Evolutionary conservation across 208 protist genomes (phyloP).

Genomic region (Acanthamoeba healyi): DNA sequence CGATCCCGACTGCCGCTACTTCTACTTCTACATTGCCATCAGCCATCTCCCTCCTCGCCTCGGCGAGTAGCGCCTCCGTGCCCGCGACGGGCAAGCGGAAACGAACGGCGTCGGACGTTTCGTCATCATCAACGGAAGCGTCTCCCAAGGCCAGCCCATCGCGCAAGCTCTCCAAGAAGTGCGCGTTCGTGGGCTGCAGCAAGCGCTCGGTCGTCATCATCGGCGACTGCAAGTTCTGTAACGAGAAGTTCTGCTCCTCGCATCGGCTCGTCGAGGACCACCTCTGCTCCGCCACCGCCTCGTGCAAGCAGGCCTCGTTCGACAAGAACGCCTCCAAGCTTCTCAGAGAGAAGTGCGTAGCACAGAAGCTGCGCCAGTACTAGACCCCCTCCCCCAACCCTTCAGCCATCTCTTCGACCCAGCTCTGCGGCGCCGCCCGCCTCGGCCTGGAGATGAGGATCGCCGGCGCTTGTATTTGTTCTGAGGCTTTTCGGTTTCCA

Average conservation of each 20-base stretch:
- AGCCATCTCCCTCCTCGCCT: background rate
- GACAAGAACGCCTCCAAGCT: conserved; percentile 83
- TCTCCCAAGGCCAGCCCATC: conserved; percentile 1
- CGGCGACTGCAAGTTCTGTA: conserved; percentile 88
- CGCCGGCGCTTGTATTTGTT: background rate
- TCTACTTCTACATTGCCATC: background rate
- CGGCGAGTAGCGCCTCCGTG: background rate
- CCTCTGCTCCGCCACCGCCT: conserved; percentile 78
- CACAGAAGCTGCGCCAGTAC: conserved; percentile 72
- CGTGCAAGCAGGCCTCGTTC: conserved; percentile 80
- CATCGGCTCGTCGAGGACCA: conserved; percentile 87
- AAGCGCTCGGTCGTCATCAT: conserved; percentile 82
- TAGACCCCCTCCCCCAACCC: background rate
- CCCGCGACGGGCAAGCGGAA: conserved; percentile 15
- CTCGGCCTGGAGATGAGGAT: background rate
- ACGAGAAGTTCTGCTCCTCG: conserved; percentile 79
- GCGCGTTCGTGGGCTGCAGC: conserved; percentile 81
- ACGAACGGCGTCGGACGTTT: background rate
- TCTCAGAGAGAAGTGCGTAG: conserved; percentile 81
- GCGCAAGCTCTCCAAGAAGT: conserved; percentile 73
- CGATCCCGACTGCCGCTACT: background rate
- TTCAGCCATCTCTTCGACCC: background rate
- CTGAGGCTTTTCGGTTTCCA: background rate
- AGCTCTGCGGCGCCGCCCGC: too few species aligned
- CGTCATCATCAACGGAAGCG: background rate